These are phyloP conservation scores for Epichloe gansuensis DNA, from an alignment of 2,329 filamentous ascomycete species.

Conservation along the genomic window DNA sequence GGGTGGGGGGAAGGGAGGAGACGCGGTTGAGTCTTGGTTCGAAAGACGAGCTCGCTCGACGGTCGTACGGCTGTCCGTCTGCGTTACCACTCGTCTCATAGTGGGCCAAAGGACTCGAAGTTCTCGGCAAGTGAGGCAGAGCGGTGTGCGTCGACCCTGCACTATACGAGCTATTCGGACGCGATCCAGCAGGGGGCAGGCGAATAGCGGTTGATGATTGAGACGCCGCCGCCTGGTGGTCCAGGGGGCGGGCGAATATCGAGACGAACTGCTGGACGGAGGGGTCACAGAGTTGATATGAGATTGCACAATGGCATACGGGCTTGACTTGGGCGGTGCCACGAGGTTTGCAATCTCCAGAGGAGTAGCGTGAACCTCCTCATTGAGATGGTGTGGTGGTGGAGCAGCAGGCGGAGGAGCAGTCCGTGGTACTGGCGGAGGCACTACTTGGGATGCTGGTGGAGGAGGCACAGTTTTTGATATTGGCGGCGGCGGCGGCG, in stretches of 20 bases:
- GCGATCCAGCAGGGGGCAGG: conserved; percentile 28
- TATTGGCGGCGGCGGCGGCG: conserved; percentile 22
- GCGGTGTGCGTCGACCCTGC: conserved; percentile 29
- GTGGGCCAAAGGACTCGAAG: conserved; percentile 53
- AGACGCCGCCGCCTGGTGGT: conserved; percentile 23
- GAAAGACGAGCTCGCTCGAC: conserved; percentile 40
- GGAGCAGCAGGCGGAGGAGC: conserved; percentile 11
- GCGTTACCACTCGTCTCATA: conserved; percentile 42
- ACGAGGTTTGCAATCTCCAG: conserved; percentile 33
- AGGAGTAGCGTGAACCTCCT: conserved; percentile 9
- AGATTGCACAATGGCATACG: conserved; percentile 37
- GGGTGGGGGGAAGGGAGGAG: conserved; percentile 47
- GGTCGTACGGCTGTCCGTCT: conserved; percentile 31
- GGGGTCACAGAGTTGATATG: conserved; percentile 20
- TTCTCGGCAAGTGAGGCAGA: conserved; percentile 48
- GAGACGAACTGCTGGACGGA: conserved; percentile 24
- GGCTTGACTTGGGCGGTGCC: conserved; percentile 38
- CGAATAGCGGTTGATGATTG: conserved; percentile 39
- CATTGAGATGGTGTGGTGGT: conserved; percentile 9
- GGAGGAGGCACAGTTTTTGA: conserved; percentile 16
- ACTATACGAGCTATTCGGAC: conserved; percentile 31
- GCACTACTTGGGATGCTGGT: conserved; percentile 9
- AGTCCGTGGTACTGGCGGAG: conserved; percentile 10
- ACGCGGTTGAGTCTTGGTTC: conserved; percentile 43
- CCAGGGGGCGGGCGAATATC: conserved; percentile 51